These are phyloP conservation scores for Neoascochyta sp. DNA, from an alignment of 2,329 filamentous ascomycete genomes.

Conservation along the genomic window DNA sequence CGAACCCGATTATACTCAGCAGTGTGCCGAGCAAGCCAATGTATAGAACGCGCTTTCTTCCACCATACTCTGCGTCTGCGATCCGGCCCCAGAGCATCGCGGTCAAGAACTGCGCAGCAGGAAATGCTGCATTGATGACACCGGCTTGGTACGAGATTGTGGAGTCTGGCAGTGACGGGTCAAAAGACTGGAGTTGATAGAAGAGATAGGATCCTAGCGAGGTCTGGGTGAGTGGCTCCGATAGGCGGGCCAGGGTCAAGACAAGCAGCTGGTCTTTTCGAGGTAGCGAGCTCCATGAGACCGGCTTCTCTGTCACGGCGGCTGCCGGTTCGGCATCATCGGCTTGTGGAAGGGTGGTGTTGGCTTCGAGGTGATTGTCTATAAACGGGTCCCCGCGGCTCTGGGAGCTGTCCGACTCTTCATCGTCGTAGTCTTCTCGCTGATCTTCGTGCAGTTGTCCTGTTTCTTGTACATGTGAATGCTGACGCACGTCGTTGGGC, in stretches of 20 bases:
- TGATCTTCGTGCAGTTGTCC: too few species aligned
- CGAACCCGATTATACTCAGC: conserved; percentile 64
- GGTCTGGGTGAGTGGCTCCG: conserved; percentile 78
- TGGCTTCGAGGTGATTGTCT: conserved; percentile 19
- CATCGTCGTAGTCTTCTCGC: too few species aligned
- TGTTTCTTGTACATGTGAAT: too few species aligned
- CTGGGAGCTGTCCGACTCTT: too few species aligned
- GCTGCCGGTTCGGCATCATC: conserved; percentile 23
- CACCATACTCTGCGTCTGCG: conserved; percentile 58
- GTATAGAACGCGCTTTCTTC: conserved; percentile 73
- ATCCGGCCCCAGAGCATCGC: conserved; percentile 78
- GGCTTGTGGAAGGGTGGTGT: conserved; percentile 12
- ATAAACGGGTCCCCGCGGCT: too few species aligned
- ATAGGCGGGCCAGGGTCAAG: conserved; percentile 72
- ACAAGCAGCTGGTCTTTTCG: conserved; percentile 73
- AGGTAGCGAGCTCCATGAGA: conserved; percentile 71
- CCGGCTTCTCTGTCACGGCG: conserved; percentile 44
- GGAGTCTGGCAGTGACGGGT: conserved; percentile 54
- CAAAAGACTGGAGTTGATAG: conserved; percentile 81
- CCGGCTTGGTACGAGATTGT: conserved; percentile 75
- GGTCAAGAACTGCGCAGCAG: conserved; percentile 75
- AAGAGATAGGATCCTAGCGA: conserved; percentile 67
- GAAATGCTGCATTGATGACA: conserved; percentile 74
- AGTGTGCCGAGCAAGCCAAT: conserved; percentile 70
- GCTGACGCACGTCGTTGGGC: too few species aligned